Conservation (phyloP, 2,329 filamentous ascomycete species). For the Davidsoniella eucalypti region DNA sequence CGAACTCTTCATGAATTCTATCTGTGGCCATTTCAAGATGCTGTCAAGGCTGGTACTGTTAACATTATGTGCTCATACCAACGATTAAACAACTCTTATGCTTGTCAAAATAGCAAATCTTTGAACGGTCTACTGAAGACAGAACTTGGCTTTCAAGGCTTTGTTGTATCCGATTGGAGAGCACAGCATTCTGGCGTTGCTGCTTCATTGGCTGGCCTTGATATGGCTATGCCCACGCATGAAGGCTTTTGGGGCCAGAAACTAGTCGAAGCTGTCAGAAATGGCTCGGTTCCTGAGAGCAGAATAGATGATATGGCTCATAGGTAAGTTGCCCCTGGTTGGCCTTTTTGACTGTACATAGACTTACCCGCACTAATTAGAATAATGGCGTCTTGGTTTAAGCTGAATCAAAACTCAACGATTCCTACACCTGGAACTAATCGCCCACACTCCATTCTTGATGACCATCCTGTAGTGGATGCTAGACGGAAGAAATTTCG, state of each 20-base stretch:
- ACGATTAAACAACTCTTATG: constrained; percentile 54
- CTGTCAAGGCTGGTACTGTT: constrained; percentile 42
- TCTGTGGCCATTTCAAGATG: constrained; percentile 55
- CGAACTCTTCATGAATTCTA: constrained; percentile 47
- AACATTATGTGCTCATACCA: constrained; percentile 51
- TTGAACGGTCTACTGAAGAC: constrained; percentile 51
- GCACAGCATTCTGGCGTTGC: constrained; percentile 49
- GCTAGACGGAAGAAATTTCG: constrained; percentile 23
- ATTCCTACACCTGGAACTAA: constrained; percentile 33
- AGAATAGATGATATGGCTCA: constrained; percentile 47
- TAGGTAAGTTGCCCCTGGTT: constrained; percentile 16
- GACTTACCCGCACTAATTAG: constrained; percentile 19
- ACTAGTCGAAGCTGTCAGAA: constrained; percentile 39
- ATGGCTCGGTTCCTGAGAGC: constrained; percentile 38
- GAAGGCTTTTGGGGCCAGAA: constrained; percentile 32
- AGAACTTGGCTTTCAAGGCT: constrained; percentile 46
- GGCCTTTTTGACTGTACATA: background rate
- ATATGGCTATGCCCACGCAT: constrained; percentile 50
- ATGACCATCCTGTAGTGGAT: constrained; percentile 36
- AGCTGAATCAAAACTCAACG: constrained; percentile 33
- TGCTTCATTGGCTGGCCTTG: constrained; percentile 47
- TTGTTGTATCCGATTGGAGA: constrained; percentile 50
- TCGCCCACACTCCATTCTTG: constrained; percentile 31
- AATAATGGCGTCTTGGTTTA: constrained; percentile 38
- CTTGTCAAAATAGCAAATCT: constrained; percentile 50